Evolutionary conservation across 169 alveolate species (phyloP), one percentile per base, ranked within the genome.

Genomic region (Plasmodium yoelii): DNA sequence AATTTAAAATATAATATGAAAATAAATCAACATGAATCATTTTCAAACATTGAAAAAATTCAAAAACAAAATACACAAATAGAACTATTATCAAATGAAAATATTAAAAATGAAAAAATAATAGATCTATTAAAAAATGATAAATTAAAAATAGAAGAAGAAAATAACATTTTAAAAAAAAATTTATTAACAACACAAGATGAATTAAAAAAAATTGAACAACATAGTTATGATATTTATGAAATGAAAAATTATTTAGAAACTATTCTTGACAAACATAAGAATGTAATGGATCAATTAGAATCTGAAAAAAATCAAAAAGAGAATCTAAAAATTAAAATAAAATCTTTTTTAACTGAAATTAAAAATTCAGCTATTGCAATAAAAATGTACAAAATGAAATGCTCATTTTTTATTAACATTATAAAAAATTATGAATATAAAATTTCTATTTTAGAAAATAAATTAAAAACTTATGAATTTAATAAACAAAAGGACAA

Each of bases 211-310:
- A 56, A 73, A 15, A 59, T 86, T 12, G 87, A 86, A 57, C 69
- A 86, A 56, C 18, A 86, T 56, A 86, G 91, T 73, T 86, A 59
- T 63, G 91, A 86, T 47, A 86, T 70, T 34, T 86, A 86, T 72
- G 91, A 86, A 59, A 86, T 86, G 24, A 86, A 86, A 86, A 59
- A 63, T 42, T 51, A 70, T 68, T 61, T 86, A 53, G 77, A 86
- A 42, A 49, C 19, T 3, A 26, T 19, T 39, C 22, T 86, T 13
- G 91, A 86, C 5, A 69, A 86, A 47, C 69, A 86, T 42, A 86
- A 55, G 60, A 86, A 24, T 18, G 44, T 86, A 56, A 59, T 86
- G 26, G 87, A 86, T 22, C 55, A 69, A 22, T 15, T 86, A 53
- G 91, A 86, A 51, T 49, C 34, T 2, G 91, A 86, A 39, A 86